These are phyloP conservation scores for Brassica cretica DNA, from an alignment of 345 rosid species.

Conservation along the genomic window DNA sequence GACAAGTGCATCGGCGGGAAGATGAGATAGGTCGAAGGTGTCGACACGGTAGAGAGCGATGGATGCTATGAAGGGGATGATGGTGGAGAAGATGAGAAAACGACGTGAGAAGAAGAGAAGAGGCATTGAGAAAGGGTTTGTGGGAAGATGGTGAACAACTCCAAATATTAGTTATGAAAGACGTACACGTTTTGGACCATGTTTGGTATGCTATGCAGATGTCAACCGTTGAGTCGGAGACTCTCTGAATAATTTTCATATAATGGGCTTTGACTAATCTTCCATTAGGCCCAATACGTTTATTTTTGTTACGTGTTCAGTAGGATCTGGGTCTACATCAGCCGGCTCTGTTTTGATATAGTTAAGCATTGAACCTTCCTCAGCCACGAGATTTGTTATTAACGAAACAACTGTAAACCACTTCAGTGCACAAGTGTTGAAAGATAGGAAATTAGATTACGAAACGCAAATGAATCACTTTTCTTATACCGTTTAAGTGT, in stretches of 20 bases:
- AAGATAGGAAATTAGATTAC: not conserved
- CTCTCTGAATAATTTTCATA: not conserved
- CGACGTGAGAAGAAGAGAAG: not conserved
- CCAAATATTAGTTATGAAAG: slow-evolving; percentile 16
- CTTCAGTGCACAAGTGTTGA: not conserved
- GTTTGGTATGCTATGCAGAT: not conserved
- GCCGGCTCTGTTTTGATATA: not conserved
- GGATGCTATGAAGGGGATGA: slow-evolving; percentile 43
- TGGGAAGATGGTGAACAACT: slow-evolving; percentile 2
- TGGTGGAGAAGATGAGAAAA: slow-evolving; percentile 17
- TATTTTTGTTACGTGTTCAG: not conserved
- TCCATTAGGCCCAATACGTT: not conserved
- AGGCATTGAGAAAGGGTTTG: slow-evolving; percentile 14
- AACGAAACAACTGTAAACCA: not conserved
- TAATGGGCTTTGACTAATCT: not conserved
- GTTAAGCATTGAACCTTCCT: not conserved
- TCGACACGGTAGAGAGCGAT: slow-evolving; percentile 47
- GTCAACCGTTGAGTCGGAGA: not conserved
- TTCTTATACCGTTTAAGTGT: not conserved
- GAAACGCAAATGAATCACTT: not conserved
- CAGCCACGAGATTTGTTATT: not conserved
- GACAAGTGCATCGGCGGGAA: slow-evolving; percentile 46
- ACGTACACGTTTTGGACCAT: not conserved
- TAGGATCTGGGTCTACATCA: not conserved
- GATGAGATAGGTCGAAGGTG: slow-evolving; percentile 54